Evolutionary conservation across 2,329 filamentous ascomycete species (phyloP).

Genomic region (Ciborinia camelliae): DNA sequence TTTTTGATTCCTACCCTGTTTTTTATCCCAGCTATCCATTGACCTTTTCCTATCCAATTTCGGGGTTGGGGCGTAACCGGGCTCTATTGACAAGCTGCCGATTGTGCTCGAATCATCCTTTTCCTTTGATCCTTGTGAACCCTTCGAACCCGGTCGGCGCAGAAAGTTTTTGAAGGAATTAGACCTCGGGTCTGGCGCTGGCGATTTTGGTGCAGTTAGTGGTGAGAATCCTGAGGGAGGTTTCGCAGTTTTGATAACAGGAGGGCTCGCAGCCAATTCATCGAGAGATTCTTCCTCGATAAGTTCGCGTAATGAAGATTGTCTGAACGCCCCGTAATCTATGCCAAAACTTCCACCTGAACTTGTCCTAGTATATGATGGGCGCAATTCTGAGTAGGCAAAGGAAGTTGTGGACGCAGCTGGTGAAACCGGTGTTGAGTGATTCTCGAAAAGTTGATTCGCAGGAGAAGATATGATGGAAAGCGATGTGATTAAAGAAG

Average conservation of each 20-base stretch:
- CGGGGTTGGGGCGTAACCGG: conserved; percentile 45
- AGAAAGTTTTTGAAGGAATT: conserved; percentile 59
- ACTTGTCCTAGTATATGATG: conserved; percentile 23
- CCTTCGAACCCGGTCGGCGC: conserved; percentile 58
- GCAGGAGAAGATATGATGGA: conserved; percentile 66
- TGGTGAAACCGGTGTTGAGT: conserved; percentile 40
- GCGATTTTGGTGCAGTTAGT: conserved; percentile 58
- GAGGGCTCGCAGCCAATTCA: conserved; percentile 60
- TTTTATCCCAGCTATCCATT: conserved; percentile 61
- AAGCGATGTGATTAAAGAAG: conserved; percentile 65
- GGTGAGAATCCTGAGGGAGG: conserved; percentile 73
- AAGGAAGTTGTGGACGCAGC: conserved; percentile 36
- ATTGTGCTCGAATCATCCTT: conserved; percentile 58
- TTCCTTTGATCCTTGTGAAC: conserved; percentile 52
- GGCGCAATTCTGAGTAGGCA: conserved; percentile 22
- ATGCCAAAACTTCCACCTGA: conserved; percentile 57
- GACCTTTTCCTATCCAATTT: conserved; percentile 54
- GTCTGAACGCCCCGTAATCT: conserved; percentile 66
- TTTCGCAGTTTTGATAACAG: conserved; percentile 77
- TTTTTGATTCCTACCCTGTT: conserved; percentile 50
- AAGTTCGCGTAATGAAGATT: conserved; percentile 49
- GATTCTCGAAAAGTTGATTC: conserved; percentile 62
- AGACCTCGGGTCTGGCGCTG: conserved; percentile 39
- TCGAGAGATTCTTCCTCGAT: conserved; percentile 51
- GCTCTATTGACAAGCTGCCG: conserved; percentile 62